A percentile compares a stretch with the other conserved stretches of the same genome.
These are phyloP conservation scores for Vanrija sp. DNA, from an alignment of 1,284 basidiomycete genomes.

Conservation along the genomic window DNA sequence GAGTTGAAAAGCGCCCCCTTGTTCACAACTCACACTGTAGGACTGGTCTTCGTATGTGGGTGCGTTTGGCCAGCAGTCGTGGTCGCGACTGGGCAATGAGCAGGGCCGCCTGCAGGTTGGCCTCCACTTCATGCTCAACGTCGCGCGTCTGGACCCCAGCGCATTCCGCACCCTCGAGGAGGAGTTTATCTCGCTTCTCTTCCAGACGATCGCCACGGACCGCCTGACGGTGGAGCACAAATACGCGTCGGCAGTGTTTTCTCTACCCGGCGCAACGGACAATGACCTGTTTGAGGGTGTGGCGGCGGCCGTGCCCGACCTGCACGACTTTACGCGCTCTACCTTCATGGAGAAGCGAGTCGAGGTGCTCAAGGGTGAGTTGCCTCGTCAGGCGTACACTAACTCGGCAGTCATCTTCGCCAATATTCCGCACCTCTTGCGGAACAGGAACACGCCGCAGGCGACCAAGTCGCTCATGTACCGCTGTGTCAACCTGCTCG, in stretches of 20 bases:
- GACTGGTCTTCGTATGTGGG: constrained; percentile 64
- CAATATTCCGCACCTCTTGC: constrained; percentile 26
- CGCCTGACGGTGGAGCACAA: constrained; percentile 59
- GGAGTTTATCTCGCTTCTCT: constrained; percentile 58
- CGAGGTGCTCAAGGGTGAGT: constrained; percentile 20
- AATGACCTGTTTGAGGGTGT: constrained; percentile 32
- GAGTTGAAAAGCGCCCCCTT: too few relatives aligned
- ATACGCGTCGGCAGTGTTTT: constrained; percentile 53
- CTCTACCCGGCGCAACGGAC: constrained; percentile 24
- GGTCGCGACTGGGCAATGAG: constrained; percentile 58
- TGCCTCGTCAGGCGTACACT: too few relatives aligned
- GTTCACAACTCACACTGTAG: constrained; percentile 44
- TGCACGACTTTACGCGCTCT: constrained; percentile 7
- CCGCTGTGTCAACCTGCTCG: constrained; percentile 39
- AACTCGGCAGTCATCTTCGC: constrained; percentile 13
- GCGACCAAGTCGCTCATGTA: constrained; percentile 40
- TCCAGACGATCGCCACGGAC: constrained; percentile 58
- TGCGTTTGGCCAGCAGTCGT: constrained; percentile 58
- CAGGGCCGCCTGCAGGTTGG: constrained; percentile 59
- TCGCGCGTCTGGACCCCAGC: constrained; percentile 62
- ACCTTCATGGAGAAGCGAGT: constrained; percentile 25
- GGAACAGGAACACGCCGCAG: constrained; percentile 17
- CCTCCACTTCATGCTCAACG: constrained; percentile 63
- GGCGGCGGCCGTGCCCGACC: background rate
- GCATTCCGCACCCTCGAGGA: constrained; percentile 56